Evolutionary conservation across 1,284 basidiomycete genomes (phyloP), one percentile per base, ranked within the genome.

Genomic region (Violaceomyces palustris): DNA sequence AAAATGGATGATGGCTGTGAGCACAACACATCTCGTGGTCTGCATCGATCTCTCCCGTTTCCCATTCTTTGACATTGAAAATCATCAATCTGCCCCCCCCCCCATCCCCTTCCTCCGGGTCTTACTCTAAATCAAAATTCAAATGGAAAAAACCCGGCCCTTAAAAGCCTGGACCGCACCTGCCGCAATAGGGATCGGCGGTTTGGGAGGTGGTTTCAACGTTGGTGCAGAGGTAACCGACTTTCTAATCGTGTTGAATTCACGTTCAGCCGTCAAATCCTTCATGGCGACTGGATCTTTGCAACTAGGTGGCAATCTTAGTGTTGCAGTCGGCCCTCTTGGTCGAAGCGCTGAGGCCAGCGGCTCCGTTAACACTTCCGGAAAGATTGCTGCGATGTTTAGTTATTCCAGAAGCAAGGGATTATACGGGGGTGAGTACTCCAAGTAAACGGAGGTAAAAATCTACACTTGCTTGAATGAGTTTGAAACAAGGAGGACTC

Each of bases 261-360:
- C 86, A 29, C 84, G 67, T 68, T 81, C 76, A 0, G 78, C 75
- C 3, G 75, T 96, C 77, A 79, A 79, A 69, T 85, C 85, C 1
- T 98, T 98, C 76, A 98, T 97, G 93, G 81, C 88, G 11, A 86
- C 90, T 10, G 93, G 94, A 4, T 89, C 85, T 5, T 74, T 98
- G 34, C 94, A 88, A 10, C 77, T 97, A 6, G 51, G 79, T 82
- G 55, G 84, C 82, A 75, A 77, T 22, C 36, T 64, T 9, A 55
- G 50, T 35, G 55, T 98, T 42, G 92, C 93, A 6, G 80, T 97
- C 0, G 93, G 94, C 1, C 93, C 93, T 1, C 76, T 98, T 1
- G 93, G 93, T 17, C 83, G 93, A 28, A 94, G 91, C 58, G 90
- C 92, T 11, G 93, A 97, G 76, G 94, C 90, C 1, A 81, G 84